Conservation (phyloP, 116 monocot genomes). For the Posidonia oceanica region DNA sequence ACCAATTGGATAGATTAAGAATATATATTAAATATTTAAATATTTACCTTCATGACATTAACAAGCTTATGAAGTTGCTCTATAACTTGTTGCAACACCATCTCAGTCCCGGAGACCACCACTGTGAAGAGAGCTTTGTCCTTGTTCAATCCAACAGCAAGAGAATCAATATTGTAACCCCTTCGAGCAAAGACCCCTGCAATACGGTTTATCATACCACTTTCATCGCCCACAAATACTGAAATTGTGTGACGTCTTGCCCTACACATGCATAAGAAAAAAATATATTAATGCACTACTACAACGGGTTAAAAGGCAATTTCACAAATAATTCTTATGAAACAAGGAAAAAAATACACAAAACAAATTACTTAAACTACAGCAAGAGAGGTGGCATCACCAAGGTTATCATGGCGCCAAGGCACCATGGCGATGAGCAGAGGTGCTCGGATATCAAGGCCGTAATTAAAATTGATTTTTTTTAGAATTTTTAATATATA, state of each 20-base stretch:
- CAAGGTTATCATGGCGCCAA: too few species aligned
- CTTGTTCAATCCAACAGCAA: slow-evolving; percentile 73
- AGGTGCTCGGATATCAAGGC: too few species aligned
- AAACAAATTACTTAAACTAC: too few species aligned
- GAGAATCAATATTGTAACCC: slow-evolving; percentile 73
- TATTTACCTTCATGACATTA: slow-evolving; percentile 60
- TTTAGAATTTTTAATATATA: too few species aligned
- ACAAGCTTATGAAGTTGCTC: slow-evolving; percentile 64
- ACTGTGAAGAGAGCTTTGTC: slow-evolving; percentile 76
- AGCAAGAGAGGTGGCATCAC: too few species aligned
- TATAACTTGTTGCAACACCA: slow-evolving; percentile 47
- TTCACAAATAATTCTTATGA: background rate
- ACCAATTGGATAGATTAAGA: too few species aligned
- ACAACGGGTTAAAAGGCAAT: background rate
- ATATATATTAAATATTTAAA: background rate
- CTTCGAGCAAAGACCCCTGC: slow-evolving; percentile 76
- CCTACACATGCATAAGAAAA: slow-evolving; percentile 13
- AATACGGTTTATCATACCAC: slow-evolving; percentile 79
- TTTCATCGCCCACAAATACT: slow-evolving; percentile 86
- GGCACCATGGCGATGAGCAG: too few species aligned
- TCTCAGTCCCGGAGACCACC: slow-evolving; percentile 70
- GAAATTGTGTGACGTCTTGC: slow-evolving; percentile 53
- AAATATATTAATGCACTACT: background rate
- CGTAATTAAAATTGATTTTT: too few species aligned
- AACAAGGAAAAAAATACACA: too few species aligned